Percentiles rank a stretch among this genome's conserved stretches.
phyloP scores from a whole-genome alignment of 2,329 filamentous ascomycete species.

The Aspergillus melleus region DNA sequence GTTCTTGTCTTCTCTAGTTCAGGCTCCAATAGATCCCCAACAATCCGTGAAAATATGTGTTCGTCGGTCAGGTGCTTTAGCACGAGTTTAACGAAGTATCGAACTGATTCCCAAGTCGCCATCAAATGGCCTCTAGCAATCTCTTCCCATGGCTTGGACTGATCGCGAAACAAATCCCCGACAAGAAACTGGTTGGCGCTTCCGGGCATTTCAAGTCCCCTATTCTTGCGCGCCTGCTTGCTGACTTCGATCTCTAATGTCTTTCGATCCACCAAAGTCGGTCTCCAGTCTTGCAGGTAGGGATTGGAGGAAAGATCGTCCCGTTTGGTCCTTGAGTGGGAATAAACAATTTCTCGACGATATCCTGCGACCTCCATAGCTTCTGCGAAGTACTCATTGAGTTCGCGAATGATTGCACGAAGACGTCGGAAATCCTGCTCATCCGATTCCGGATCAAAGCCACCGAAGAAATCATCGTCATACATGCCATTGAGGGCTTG shows the following conservation, averaged over 20 bases:
- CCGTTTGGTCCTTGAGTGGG: neutral
- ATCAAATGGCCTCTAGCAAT: slow-evolving; percentile 29
- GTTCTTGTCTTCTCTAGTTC: slow-evolving; percentile 25
- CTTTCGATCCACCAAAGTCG: slow-evolving; percentile 1
- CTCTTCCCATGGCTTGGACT: slow-evolving; percentile 33
- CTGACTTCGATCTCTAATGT: slow-evolving; percentile 19
- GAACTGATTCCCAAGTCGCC: slow-evolving; percentile 23
- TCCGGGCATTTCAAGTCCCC: slow-evolving; percentile 38
- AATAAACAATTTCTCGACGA: slow-evolving; percentile 10
- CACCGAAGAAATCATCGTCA: slow-evolving; percentile 42
- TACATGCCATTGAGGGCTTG: slow-evolving; percentile 46
- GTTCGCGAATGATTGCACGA: slow-evolving; percentile 25
- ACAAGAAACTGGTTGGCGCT: slow-evolving; percentile 34
- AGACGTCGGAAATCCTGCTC: slow-evolving; percentile 26
- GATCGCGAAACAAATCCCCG: slow-evolving; percentile 34
- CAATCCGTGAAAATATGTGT: slow-evolving; percentile 19
- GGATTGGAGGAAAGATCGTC: slow-evolving; percentile 4
- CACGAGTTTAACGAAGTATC: slow-evolving; percentile 22
- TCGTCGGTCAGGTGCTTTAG: slow-evolving; percentile 27
- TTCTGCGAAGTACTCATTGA: slow-evolving; percentile 30
- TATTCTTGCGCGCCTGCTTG: slow-evolving; percentile 27
- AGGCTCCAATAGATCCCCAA: slow-evolving; percentile 18
- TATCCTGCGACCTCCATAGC: slow-evolving; percentile 22
- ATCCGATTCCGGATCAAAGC: slow-evolving; percentile 10
- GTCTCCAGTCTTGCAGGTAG: slow-evolving; percentile 16